Percentiles rank a stretch among this genome's conserved stretches.
Conservation (phyloP, 176 grass and related monocot species). For the Ensete ventricosum region DNA sequence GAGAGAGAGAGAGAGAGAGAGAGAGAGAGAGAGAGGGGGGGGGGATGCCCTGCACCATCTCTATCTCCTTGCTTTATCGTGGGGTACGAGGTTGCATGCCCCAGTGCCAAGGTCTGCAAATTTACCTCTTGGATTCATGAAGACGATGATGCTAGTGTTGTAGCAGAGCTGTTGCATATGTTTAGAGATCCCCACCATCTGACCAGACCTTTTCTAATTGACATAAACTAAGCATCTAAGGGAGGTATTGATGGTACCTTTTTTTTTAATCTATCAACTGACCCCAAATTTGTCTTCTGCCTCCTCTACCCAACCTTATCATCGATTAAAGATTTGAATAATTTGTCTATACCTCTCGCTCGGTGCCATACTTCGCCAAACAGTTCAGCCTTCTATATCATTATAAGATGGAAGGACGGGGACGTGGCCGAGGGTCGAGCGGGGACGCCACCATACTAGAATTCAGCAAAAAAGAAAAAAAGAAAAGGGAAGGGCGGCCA, state of each 20-base stretch:
- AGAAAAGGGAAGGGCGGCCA: too few species aligned
- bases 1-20: too few species aligned
- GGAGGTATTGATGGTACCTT: background rate
- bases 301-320: background rate
- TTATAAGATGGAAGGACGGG: background rate
- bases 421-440: background rate
- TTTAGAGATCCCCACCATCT: too few species aligned
- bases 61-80: too few species aligned
- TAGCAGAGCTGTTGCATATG: too few species aligned
- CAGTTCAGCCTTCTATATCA: background rate
- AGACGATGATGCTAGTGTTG: too few species aligned
- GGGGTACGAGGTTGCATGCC: too few species aligned
- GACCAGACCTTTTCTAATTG: background rate
- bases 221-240: background rate
- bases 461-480: background rate
- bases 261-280: background rate
- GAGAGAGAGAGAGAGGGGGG: too few species aligned
- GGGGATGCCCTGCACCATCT: too few species aligned
- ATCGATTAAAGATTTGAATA: background rate
- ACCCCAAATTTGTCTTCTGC: background rate
- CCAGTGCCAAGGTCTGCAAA: too few species aligned
- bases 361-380: background rate
- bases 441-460: background rate
- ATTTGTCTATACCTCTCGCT: background rate
- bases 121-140: too few species aligned